Evolutionary conservation across 2,329 filamentous ascomycete species (phyloP).

Genomic region (Huntiella abstrusa): DNA sequence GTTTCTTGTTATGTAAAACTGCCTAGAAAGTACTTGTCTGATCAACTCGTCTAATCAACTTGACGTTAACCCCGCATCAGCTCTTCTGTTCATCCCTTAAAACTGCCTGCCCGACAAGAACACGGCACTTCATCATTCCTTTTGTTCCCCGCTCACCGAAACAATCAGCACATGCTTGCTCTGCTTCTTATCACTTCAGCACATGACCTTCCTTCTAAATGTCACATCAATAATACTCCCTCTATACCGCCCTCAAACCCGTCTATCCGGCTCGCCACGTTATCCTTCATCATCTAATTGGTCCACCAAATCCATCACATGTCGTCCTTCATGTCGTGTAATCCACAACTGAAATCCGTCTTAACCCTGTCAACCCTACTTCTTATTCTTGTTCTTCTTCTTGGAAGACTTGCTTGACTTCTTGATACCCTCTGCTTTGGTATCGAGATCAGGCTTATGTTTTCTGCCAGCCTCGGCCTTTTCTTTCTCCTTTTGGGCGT

Average conservation of each 20-base stretch:
- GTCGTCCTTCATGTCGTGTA: background rate
- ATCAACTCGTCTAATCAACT: too few relatives aligned
- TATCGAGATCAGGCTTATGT: background rate
- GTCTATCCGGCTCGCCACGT: background rate
- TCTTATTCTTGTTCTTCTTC: conserved; percentile 7
- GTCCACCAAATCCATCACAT: background rate
- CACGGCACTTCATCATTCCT: background rate
- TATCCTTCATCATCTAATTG: background rate
- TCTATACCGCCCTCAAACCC: too few relatives aligned
- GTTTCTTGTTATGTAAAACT: too few relatives aligned
- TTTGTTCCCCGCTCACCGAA: background rate
- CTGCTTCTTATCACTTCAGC: too few relatives aligned
- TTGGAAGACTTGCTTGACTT: conserved; percentile 7
- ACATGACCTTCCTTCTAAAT: too few relatives aligned
- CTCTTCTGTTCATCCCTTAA: too few relatives aligned
- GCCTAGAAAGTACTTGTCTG: too few relatives aligned
- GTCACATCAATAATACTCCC: too few relatives aligned
- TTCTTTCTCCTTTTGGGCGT: background rate
- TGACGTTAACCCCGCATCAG: too few relatives aligned
- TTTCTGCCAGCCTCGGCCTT: background rate
- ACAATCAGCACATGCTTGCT: too few relatives aligned
- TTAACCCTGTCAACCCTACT: background rate
- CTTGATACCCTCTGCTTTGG: conserved; percentile 1
- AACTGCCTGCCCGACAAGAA: background rate
- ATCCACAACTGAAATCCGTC: background rate